Percentiles rank a stretch among this genome's conserved stretches.
These are phyloP conservation scores for Russula compacta DNA, from an alignment of 768 basidiomycete species.

Conservation along the genomic window DNA sequence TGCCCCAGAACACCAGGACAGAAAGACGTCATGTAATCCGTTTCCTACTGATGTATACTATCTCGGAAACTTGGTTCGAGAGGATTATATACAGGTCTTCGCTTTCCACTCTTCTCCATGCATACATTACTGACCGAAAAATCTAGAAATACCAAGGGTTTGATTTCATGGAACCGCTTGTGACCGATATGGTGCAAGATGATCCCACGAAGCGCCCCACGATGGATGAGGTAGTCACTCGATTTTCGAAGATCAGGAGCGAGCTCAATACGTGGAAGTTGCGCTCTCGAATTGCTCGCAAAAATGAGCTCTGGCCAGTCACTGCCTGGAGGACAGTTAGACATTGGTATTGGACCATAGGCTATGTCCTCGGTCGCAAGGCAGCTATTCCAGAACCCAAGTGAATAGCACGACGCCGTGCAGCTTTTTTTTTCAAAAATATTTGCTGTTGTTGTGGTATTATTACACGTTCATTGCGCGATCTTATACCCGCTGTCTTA, in stretches of 20 bases:
- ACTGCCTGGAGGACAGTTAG: neutral
- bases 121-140: neutral
- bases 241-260: neutral
- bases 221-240: neutral
- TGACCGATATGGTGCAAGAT: slow-evolving; percentile 29
- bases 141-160: slow-evolving; percentile 9
- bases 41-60: slow-evolving; percentile 24
- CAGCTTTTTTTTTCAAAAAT: neutral
- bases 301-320: slow-evolving; percentile 7
- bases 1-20: slow-evolving; percentile 22
- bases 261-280: slow-evolving; percentile 9
- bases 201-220: slow-evolving; percentile 30
- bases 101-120: neutral
- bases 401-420: neutral
- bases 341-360: slow-evolving; percentile 4
- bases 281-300: slow-evolving; percentile 5
- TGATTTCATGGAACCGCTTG: slow-evolving; percentile 9
- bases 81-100: slow-evolving; percentile 12
- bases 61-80: slow-evolving; percentile 22
- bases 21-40: slow-evolving; percentile 10
- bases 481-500: neutral
- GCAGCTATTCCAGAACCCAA: slow-evolving; percentile 12
- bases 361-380: neutral
- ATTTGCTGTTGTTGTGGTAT: neutral
- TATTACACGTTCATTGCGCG: neutral